Base-by-base conservation (phyloP, 306 rosid species). In the Amphicarpaea edgeworthii region DNA sequence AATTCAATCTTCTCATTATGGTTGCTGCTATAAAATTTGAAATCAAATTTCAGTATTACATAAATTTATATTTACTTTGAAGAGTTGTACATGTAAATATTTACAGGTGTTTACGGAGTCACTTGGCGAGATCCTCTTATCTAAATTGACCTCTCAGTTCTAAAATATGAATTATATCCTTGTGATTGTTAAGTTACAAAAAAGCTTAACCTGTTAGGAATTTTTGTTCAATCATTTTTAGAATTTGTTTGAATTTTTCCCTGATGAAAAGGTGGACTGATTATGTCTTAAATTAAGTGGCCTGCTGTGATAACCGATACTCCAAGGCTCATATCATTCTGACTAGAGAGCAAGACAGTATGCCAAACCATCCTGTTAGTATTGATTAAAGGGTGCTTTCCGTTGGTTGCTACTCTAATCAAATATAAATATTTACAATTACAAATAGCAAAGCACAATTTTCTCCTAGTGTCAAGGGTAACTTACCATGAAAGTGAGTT, bases 371-470 rank as follows among this genome's bases (percentile, higher is more conserved):
- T 58, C 20, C 40, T 58, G 4, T 12, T 12, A 57, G 41, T 2
- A 58, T 32, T 28, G 66, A 28, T 30, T 60, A n/a, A 43, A 60
- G 42, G 43, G 23, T n/a, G 65, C 12, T 28, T 30, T 12, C 42
- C 5, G 7, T 15, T 28, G 66, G 42, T 15, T 60, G 69, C 28
- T 37, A 8, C 30, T 26, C 20, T 17, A 26, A 47, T 46, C 59
- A 14, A 24, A 4, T 24, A 4, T 45, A 1, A 32, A 14, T 55
- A 8, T 3, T 46, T 19, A 62, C 12, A 68, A 24, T 15, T 46
- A 43, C 17, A 67, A 67, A 23, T 42, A 28, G 70, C 20, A 30
- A 61, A 30, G 53, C 28, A 20, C 72, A 8, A 76, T 63, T 38
- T 9, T 75, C 42, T 47, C 23, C 26, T 20, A 24, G 26, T 34